Evolutionary conservation across 306 rosid species (phyloP), one percentile per base, ranked within the genome.

Genomic region (Cucumis hystrix): DNA sequence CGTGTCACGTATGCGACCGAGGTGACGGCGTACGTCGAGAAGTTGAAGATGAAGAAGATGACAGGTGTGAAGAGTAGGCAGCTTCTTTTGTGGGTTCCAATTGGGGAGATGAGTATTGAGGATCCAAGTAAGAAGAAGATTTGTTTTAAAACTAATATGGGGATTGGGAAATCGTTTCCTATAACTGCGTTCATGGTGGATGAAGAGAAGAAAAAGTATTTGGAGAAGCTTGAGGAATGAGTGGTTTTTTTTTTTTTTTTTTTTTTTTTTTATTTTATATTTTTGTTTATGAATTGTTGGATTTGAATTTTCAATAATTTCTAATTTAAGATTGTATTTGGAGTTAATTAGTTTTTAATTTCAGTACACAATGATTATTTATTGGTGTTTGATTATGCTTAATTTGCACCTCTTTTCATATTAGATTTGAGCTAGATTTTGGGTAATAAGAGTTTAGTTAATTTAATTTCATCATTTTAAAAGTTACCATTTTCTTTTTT

Each of bases 31-130:
- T 90, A 90, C 57, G 93, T 92, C 30, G 97, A 90, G 81, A 92
- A 88, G 83, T 62, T 47, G 1, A 87, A 30, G 92, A 92, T 92
- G 96, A 90, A 87, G 90, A 88, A 86, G 88, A 89, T 92, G 96
- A 88, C 69, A 0, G 97, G 97, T 5, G 80, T 92, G 7, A 92
- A 92, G 87, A 92, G 88, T 87, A 90, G 83, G 81, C 93, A 92
- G 77, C 15, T 90, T 79, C 57, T 92, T 74, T 23, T 92, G 3
- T 92, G 97, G 97, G 96, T 92, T 33, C 91, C 96, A 0, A 84
- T 90, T 0, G 15, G 79, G 23, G 96, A 92, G 84, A 92, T 92
- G 96, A 72, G 87, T 80, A 83, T 90, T 10, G 93, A 92, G 6
- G 90, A 84, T 33, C 87, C 84, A 0, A 76, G 66, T 4, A 66